Evolutionary conservation across 2,329 filamentous ascomycete species (phyloP).

Genomic region (Fusarium sacchari): DNA sequence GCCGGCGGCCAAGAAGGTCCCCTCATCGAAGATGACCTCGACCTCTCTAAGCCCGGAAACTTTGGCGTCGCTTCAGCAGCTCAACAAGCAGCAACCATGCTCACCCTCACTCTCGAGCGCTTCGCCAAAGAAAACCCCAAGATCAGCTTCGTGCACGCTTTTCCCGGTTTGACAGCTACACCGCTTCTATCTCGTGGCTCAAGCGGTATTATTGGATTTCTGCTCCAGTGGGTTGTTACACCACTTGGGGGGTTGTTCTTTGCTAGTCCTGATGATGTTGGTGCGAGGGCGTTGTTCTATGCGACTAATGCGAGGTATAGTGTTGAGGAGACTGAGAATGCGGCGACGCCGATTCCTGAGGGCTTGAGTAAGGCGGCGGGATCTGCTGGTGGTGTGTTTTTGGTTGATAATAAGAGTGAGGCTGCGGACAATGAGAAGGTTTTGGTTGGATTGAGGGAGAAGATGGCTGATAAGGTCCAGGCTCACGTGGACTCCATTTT

Average conservation of each 20-base stretch:
- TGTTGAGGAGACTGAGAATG: not conserved
- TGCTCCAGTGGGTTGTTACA: slow-evolving; percentile 27
- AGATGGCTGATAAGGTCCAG: not conserved
- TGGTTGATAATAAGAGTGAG: slow-evolving; percentile 27
- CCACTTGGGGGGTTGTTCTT: slow-evolving; percentile 22
- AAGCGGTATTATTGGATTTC: slow-evolving; percentile 24
- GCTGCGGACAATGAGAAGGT: slow-evolving; percentile 29
- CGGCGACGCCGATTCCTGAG: not conserved
- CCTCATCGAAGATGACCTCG: slow-evolving; percentile 57
- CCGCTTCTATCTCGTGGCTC: slow-evolving; percentile 30
- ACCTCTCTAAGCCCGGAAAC: slow-evolving; percentile 51
- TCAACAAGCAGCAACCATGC: slow-evolving; percentile 59
- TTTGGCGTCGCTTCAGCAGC: slow-evolving; percentile 51
- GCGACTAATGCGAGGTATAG: slow-evolving; percentile 38
- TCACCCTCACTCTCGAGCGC: slow-evolving; percentile 59
- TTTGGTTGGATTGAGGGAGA: slow-evolving; percentile 2
- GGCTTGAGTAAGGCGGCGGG: not conserved
- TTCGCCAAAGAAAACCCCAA: slow-evolving; percentile 56
- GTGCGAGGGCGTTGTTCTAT: slow-evolving; percentile 34
- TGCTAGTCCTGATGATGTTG: slow-evolving; percentile 32
- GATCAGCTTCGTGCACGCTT: slow-evolving; percentile 50
- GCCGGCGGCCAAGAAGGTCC: slow-evolving; percentile 60
- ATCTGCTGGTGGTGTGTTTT: slow-evolving; percentile 21
- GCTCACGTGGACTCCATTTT: slow-evolving; percentile 6
- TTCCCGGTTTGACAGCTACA: slow-evolving; percentile 45